Percentiles rank a stretch among this genome's conserved stretches.
Conservation (phyloP, 768 basidiomycete species). For the Fomitopsis pulvina region DNA sequence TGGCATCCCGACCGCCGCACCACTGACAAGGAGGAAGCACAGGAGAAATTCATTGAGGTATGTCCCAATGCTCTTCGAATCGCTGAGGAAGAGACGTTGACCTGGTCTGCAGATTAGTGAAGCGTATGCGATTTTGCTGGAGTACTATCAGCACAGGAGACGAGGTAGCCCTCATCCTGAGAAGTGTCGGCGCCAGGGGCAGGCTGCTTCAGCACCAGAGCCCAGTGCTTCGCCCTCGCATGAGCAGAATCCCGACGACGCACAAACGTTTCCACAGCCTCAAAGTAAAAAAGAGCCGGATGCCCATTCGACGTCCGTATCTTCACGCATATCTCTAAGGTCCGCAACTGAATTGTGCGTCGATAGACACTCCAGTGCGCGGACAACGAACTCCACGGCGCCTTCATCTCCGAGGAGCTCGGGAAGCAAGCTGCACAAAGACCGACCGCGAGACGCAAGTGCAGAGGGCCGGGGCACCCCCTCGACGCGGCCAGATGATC, state of each 20-base stretch:
- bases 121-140: conserved; percentile 50
- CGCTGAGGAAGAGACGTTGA: conserved; percentile 1
- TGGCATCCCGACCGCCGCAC: conserved; percentile 66
- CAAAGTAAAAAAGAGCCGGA: background rate
- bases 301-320: background rate
- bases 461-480: background rate
- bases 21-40: conserved; percentile 43
- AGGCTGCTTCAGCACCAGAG: background rate
- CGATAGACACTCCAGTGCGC: background rate
- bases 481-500: background rate
- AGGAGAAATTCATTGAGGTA: conserved; percentile 55
- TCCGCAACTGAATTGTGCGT: background rate
- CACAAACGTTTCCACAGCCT: background rate
- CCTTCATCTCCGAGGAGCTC: background rate
- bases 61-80: background rate
- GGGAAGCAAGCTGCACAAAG: background rate
- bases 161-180: background rate
- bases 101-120: conserved; percentile 36
- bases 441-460: background rate
- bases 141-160: conserved; percentile 21
- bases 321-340: background rate
- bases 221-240: background rate
- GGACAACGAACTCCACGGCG: background rate
- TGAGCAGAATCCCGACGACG: background rate
- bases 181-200: background rate